A percentile compares a stretch with the other conserved stretches of the same genome.
phyloP scores from a whole-genome alignment of 2,329 filamentous ascomycete genomes.

The Aspergillus candidus region DNA sequence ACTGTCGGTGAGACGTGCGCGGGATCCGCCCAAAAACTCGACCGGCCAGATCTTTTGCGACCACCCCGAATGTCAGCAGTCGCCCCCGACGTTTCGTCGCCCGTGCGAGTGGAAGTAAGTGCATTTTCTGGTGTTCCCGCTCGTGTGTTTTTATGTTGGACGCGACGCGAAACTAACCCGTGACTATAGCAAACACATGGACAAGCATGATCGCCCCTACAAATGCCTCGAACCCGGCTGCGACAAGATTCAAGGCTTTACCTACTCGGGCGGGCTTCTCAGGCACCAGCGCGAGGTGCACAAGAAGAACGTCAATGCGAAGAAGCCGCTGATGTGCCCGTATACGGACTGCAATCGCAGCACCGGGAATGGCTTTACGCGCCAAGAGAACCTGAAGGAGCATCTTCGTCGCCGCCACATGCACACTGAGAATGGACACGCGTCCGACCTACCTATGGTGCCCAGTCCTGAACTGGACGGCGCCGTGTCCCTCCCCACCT shows the following conservation, averaged over 20 bases:
- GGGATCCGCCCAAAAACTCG: conserved; percentile 55
- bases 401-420: conserved; percentile 87
- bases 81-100: conserved; percentile 62
- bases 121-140: conserved; percentile 1
- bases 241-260: conserved; percentile 88
- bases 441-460: conserved; percentile 27
- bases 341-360: conserved; percentile 84
- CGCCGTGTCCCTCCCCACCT: conserved; percentile 23
- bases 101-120: conserved; percentile 94
- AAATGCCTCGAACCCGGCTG: conserved; percentile 77
- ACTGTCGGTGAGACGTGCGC: conserved; percentile 37
- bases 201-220: conserved; percentile 92
- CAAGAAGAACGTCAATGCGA: conserved; percentile 79
- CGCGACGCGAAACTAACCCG: conserved; percentile 15
- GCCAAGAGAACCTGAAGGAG: conserved; percentile 90
- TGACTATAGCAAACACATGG: conserved; percentile 80
- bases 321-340: conserved; percentile 81
- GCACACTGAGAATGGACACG: conserved; percentile 34
- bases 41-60: conserved; percentile 75
- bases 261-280: conserved; percentile 83
- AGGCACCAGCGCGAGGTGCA: conserved; percentile 93
- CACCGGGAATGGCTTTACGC: conserved; percentile 80
- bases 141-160: not conserved
- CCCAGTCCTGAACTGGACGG: conserved; percentile 26
- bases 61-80: conserved; percentile 61